Conservation (phyloP, 1,284 basidiomycete species). For the Chalciporus sp. region DNA sequence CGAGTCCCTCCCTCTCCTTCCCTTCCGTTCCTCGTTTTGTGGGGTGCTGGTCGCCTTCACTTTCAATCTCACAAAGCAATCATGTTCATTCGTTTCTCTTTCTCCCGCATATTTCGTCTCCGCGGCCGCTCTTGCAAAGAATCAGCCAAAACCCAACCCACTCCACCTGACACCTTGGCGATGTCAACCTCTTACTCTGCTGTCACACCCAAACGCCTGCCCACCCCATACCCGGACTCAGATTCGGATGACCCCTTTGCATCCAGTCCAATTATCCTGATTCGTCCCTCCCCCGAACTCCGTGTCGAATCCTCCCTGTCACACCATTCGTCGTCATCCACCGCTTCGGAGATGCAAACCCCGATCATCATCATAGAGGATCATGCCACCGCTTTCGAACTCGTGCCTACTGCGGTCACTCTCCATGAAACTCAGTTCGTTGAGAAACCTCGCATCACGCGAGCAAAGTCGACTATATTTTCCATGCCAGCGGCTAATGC, state of each 20-base stretch:
- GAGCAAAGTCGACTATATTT: constrained; percentile 13
- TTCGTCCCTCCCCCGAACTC: background rate
- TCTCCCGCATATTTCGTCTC: constrained; percentile 20
- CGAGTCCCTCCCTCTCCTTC: too few species aligned
- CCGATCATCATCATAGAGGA: background rate
- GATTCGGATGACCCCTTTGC: background rate
- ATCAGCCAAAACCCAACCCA: background rate
- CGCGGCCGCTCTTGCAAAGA: constrained; percentile 8
- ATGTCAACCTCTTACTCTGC: too few species aligned
- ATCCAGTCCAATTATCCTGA: background rate
- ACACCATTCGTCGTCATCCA: background rate
- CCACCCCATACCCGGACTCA: background rate
- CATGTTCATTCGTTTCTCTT: constrained; percentile 24
- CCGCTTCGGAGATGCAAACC: background rate
- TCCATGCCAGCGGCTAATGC: constrained; percentile 14
- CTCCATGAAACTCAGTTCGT: background rate
- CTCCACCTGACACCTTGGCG: background rate
- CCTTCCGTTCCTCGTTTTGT: too few species aligned
- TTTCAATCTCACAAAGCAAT: background rate
- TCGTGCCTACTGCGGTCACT: background rate
- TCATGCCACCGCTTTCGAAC: background rate
- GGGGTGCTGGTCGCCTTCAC: too few species aligned
- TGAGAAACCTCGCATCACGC: constrained; percentile 4
- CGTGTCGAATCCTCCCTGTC: background rate
- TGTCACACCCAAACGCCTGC: too few species aligned